Evolutionary conservation across 352 stramenopile genomes (phyloP).

Genomic region (Phytophthora tubulina): DNA sequence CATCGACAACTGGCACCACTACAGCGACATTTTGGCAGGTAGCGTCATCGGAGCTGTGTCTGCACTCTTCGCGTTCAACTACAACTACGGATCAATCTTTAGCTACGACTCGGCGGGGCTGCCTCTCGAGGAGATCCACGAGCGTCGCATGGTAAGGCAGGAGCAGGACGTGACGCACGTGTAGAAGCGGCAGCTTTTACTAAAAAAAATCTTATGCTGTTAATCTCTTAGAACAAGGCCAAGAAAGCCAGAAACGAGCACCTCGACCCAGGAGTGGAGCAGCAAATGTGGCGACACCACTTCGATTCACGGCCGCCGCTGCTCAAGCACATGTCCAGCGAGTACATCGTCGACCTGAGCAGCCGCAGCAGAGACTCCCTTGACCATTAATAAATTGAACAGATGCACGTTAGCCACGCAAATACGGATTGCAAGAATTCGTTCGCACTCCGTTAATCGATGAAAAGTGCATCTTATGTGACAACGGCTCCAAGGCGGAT

Average conservation of each 20-base stretch:
- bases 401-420: slow-evolving; percentile 14
- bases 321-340: slow-evolving; percentile 42
- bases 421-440: slow-evolving; percentile 18
- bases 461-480: slow-evolving; percentile 1
- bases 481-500: background rate
- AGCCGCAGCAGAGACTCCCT: slow-evolving; percentile 24
- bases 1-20: slow-evolving; percentile 90
- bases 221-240: slow-evolving; percentile 24
- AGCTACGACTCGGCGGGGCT: slow-evolving; percentile 65
- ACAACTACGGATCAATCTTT: slow-evolving; percentile 82
- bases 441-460: slow-evolving; percentile 16
- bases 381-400: slow-evolving; percentile 4
- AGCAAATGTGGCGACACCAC: slow-evolving; percentile 51
- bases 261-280: slow-evolving; percentile 25
- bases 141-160: slow-evolving; percentile 54
- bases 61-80: slow-evolving; percentile 59
- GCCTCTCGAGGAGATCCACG: slow-evolving; percentile 62
- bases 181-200: slow-evolving; percentile 17
- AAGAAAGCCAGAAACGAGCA: slow-evolving; percentile 27
- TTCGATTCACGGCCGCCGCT: slow-evolving; percentile 53
- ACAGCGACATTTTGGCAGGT: slow-evolving; percentile 79
- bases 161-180: slow-evolving; percentile 15
- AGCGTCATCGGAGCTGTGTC: slow-evolving; percentile 60
- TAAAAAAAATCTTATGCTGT: slow-evolving; percentile 20
- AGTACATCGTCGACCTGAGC: slow-evolving; percentile 42